Evolutionary conservation across 2,329 filamentous ascomycete genomes (phyloP).

Genomic region (Cladophialophora bantiana): DNA sequence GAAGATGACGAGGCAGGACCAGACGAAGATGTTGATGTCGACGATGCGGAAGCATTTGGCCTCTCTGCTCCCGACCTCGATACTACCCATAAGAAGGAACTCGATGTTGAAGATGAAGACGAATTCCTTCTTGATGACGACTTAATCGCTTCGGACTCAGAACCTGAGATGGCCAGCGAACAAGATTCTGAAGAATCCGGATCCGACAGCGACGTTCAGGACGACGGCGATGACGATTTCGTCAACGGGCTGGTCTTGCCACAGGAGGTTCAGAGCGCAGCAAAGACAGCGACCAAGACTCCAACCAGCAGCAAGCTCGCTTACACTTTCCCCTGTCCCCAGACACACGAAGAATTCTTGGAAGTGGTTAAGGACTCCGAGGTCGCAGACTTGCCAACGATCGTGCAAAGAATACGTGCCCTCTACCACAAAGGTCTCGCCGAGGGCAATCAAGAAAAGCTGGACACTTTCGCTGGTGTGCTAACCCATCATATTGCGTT

Average conservation of each 20-base stretch:
- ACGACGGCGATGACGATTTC: slow-evolving; percentile 73
- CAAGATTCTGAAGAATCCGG: slow-evolving; percentile 54
- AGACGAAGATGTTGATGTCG: slow-evolving; percentile 56
- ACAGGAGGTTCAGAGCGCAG: slow-evolving; percentile 45
- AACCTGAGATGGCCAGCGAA: slow-evolving; percentile 51
- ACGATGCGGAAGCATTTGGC: slow-evolving; percentile 69
- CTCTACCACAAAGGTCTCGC: slow-evolving; percentile 90
- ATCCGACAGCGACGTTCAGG: slow-evolving; percentile 63
- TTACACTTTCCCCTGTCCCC: slow-evolving; percentile 86
- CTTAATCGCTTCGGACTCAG: slow-evolving; percentile 81
- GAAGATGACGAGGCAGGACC: slow-evolving; percentile 55
- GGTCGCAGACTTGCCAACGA: slow-evolving; percentile 71
- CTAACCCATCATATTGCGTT: slow-evolving; percentile 65
- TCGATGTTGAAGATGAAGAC: slow-evolving; percentile 90
- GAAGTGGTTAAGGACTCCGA: slow-evolving; percentile 68
- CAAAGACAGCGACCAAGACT: slow-evolving; percentile 64
- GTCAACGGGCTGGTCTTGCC: slow-evolving; percentile 68
- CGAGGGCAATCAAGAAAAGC: slow-evolving; percentile 82
- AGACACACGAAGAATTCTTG: slow-evolving; percentile 76
- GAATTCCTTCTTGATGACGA: slow-evolving; percentile 92
- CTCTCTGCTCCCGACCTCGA: slow-evolving; percentile 58
- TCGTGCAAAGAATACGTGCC: slow-evolving; percentile 87
- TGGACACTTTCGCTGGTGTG: slow-evolving; percentile 62
- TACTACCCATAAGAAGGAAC: slow-evolving; percentile 48
- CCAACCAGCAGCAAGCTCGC: slow-evolving; percentile 64